Evolutionary conservation across 768 basidiomycete species (phyloP), one percentile per base, ranked within the genome.

Genomic region (Gelatoporia subvermispora): DNA sequence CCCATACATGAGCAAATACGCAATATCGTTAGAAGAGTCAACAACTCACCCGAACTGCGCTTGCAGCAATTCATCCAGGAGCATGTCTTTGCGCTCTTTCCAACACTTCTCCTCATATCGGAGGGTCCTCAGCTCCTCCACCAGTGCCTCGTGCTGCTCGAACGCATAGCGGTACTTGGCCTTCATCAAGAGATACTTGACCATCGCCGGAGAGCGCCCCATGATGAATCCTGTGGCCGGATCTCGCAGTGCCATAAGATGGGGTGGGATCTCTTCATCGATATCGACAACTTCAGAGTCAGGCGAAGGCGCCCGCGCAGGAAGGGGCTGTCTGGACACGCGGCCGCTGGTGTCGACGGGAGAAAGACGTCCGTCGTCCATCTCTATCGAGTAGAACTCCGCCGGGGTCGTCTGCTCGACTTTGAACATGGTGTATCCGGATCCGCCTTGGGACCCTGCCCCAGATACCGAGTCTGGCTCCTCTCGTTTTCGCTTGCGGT

Each of bases 111-210:
- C 71, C 51, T 88, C 82, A 3, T 67, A 64, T 49, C 75, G 74
- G 8, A 77, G 65, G 15, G 72, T 67, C 31, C 78, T 74, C 53
- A 90, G 67, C 62, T 93, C 86, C 53, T 82, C 78, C 24, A 77
- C 66, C 35, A 93, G 68, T 25, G 71, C 68, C 25, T 79, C 80
- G 52, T 89, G 82, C 58, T 88, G 81, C 49, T 85, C 76, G 24
- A 84, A 52, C 13, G 79, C 82, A 60, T 83, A 86, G 43, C 70
- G 71, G 62, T 85, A 76, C 60, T 91, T 92, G 5, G 93, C 91
- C 60, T 93, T 88, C 73, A 78, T 67, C 68, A 74, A 53, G 68
- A 81, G 72, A 63, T 93, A 94, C 72, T 81, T 82, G 31, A 82
- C 79, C 71, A 84, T 80, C 24, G 73, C 68, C 0, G 79, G 84